A percentile compares a stretch with the other conserved stretches of the same genome.
These are phyloP conservation scores for Umbelopsis ramanniana DNA, from an alignment of 192 early-diverging fungal species.

Conservation along the genomic window DNA sequence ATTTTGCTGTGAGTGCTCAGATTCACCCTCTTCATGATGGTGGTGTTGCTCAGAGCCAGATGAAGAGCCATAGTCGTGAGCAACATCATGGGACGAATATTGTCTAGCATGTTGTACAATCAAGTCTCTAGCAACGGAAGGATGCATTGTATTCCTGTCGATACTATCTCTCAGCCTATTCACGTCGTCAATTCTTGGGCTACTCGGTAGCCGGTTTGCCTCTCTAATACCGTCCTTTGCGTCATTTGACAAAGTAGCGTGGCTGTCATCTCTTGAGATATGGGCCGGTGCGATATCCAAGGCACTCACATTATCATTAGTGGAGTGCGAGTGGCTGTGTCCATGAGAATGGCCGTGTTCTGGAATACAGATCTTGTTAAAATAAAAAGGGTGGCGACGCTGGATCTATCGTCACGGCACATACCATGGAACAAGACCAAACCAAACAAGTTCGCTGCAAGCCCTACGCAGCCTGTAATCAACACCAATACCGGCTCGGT, in stretches of 20 bases:
- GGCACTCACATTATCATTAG: neutral
- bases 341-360: slow-evolving; percentile 63
- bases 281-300: neutral
- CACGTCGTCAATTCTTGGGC: neutral
- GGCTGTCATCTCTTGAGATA: neutral
- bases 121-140: neutral
- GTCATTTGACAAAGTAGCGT: neutral
- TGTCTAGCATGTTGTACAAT: neutral
- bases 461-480: slow-evolving; percentile 77
- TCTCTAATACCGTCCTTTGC: neutral
- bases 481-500: slow-evolving; percentile 75
- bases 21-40: slow-evolving; percentile 26
- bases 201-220: neutral
- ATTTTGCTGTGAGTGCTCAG: slow-evolving; percentile 46
- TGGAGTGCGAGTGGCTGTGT: slow-evolving; percentile 36
- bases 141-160: neutral
- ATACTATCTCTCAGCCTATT: neutral
- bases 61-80: slow-evolving; percentile 34
- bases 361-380: slow-evolving; percentile 31
- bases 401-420: neutral
- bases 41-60: slow-evolving; percentile 51
- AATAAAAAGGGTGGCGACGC: too few species aligned
- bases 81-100: neutral
- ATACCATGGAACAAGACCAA: slow-evolving; percentile 81
- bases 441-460: slow-evolving; percentile 79